Evolutionary conservation across 2,329 filamentous ascomycete species (phyloP).

Genomic region (Alternaria triticimaculans): DNA sequence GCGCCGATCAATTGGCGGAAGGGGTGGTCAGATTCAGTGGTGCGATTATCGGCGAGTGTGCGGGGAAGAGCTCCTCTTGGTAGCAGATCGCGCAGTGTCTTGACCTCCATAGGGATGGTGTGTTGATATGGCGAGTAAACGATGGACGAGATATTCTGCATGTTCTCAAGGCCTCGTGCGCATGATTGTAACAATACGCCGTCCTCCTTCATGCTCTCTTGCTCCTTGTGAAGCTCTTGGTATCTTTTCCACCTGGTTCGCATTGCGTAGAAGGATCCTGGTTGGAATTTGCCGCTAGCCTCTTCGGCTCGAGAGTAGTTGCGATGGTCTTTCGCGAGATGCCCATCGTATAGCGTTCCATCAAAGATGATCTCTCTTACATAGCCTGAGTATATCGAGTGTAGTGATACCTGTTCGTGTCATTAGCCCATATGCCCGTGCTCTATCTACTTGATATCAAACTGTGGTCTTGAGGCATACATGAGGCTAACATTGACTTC

Average conservation of each 20-base stretch:
- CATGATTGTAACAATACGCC: constrained; percentile 34
- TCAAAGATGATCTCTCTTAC: constrained; percentile 44
- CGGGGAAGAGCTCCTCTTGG: constrained; percentile 13
- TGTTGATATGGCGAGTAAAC: constrained; percentile 35
- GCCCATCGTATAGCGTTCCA: constrained; percentile 29
- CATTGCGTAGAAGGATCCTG: constrained; percentile 18
- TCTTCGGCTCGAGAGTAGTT: constrained; percentile 12
- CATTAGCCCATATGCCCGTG: not conserved
- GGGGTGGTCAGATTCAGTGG: constrained; percentile 20
- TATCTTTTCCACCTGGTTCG: constrained; percentile 33
- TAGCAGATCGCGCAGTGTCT: constrained; percentile 28
- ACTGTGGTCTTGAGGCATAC: not conserved
- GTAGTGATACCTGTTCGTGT: constrained; percentile 13
- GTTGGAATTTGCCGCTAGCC: constrained; percentile 6
- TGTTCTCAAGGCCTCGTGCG: constrained; percentile 27
- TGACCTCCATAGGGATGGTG: constrained; percentile 27
- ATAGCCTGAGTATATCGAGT: constrained; percentile 31
- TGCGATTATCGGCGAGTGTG: not conserved
- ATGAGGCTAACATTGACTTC: not conserved
- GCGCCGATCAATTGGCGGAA: constrained; percentile 40
- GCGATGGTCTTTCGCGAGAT: constrained; percentile 18
- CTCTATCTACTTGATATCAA: not conserved
- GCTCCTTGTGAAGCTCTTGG: constrained; percentile 30
- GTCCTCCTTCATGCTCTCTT: constrained; percentile 32
- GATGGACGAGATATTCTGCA: constrained; percentile 33